These are phyloP conservation scores for Pichia norvegensis DNA, from an alignment of 1,139 yeast genomes.

Conservation along the genomic window DNA sequence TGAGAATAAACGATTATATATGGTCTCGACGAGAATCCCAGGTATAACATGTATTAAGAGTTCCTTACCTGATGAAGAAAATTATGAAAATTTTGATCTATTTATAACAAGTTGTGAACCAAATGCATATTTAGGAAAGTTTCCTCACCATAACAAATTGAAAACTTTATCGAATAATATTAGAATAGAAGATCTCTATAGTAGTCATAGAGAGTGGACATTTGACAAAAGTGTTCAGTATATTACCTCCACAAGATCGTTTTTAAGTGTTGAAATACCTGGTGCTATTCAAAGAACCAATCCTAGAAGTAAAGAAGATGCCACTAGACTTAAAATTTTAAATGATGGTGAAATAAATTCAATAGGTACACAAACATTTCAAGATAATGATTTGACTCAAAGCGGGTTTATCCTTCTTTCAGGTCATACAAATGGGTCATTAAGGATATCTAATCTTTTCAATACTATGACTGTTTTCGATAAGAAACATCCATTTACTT, in stretches of 20 bases:
- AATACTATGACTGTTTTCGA: constrained; percentile 8
- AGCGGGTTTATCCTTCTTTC: constrained; percentile 9
- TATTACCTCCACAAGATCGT: constrained; percentile 3
- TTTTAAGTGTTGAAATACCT: constrained; percentile 15
- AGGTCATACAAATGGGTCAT: constrained; percentile 23
- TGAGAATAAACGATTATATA: constrained; percentile 15
- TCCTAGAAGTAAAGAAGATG: constrained; percentile 12
- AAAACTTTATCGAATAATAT: constrained; percentile 6
- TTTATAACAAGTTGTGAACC: constrained; percentile 19
- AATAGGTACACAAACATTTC: constrained; percentile 1
- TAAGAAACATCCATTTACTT: constrained; percentile 5
- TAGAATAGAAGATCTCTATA: neutral
- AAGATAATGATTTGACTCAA: constrained; percentile 2
- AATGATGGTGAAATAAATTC: constrained; percentile 16
- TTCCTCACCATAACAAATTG: constrained; percentile 10
- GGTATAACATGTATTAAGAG: constrained; percentile 18
- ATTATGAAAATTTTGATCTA: constrained; percentile 10
- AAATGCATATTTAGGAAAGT: constrained; percentile 16
- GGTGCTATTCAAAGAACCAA: constrained; percentile 13
- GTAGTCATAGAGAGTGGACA: constrained; percentile 3
- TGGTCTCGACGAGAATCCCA: constrained; percentile 18
- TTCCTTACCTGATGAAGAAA: constrained; percentile 1
- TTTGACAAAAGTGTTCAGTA: constrained; percentile 3
- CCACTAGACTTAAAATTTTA: constrained; percentile 8
- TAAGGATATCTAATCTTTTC: constrained; percentile 17